A percentile compares a stretch with the other conserved stretches of the same genome.
These are phyloP conservation scores for Calonectria pseudoreteaudii DNA, from an alignment of 2,329 filamentous ascomycete species.

Conservation along the genomic window DNA sequence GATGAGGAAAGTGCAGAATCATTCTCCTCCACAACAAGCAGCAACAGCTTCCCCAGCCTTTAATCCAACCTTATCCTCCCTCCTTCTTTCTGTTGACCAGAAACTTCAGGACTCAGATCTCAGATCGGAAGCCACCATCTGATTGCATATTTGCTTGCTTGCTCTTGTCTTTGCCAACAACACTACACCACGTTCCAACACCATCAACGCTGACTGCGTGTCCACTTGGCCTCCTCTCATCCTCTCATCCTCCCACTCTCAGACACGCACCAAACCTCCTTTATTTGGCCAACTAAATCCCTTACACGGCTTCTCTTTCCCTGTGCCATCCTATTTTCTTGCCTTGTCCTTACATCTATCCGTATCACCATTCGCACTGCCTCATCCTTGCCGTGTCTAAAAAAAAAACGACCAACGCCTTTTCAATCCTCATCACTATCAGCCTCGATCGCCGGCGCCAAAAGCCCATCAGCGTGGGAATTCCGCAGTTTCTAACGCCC, in stretches of 20 bases:
- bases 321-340: not conserved
- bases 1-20: not conserved
- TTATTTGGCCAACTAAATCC: not conserved
- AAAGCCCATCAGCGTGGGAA: conserved; percentile 33
- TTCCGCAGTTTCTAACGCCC: conserved; percentile 29
- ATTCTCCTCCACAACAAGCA: conserved; percentile 16
- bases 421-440: conserved; percentile 15
- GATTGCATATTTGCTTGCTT: not conserved
- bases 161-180: not conserved
- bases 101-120: conserved; percentile 8
- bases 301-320: not conserved
- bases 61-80: not conserved
- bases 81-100: conserved; percentile 21
- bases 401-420: conserved; percentile 11
- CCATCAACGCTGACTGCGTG: not conserved
- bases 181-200: conserved; percentile 2
- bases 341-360: not conserved
- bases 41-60: conserved; percentile 4
- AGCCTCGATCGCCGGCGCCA: conserved; percentile 35
- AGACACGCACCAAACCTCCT: not conserved
- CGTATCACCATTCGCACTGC: not conserved
- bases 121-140: not conserved
- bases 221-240: not conserved
- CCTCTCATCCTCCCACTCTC: not conserved
- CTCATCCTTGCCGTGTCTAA: conserved; percentile 4